Conservation (phyloP, 331 rosid genomes). For the Prunus yedoensis region DNA sequence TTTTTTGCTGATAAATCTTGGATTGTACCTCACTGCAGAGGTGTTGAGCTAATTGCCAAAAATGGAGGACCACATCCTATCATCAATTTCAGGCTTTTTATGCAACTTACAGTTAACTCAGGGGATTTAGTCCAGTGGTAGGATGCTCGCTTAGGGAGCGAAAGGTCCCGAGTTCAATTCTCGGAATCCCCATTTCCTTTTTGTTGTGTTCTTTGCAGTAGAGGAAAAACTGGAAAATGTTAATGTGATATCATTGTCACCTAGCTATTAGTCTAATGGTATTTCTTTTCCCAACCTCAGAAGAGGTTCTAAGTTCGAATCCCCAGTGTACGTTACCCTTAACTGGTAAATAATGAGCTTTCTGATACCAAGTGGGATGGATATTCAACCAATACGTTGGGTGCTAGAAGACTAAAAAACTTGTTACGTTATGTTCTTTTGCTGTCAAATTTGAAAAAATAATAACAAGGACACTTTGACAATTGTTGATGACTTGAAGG, state of each 20-base stretch:
- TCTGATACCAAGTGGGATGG: not conserved
- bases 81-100: not conserved
- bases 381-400: not conserved
- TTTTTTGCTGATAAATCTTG: not conserved
- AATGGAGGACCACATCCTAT: not conserved
- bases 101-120: not conserved
- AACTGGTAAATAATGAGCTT: not conserved
- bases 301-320: too few species aligned
- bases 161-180: constrained; percentile 42
- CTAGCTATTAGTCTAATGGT: too few species aligned
- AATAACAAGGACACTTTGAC: constrained; percentile 29
- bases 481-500: constrained; percentile 32
- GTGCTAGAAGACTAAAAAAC: not conserved
- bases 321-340: too few species aligned
- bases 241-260: not conserved
- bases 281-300: too few species aligned
- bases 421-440: constrained; percentile 10
- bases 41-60: not conserved
- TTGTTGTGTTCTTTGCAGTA: not conserved
- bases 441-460: constrained; percentile 17
- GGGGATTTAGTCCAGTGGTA: constrained; percentile 39
- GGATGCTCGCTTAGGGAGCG: constrained; percentile 43
- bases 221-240: not conserved
- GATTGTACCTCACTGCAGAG: not conserved
- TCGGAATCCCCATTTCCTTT: constrained; percentile 28